A percentile compares a stretch with the other conserved stretches of the same genome.
Evolutionary conservation across 768 basidiomycete genomes (phyloP).

Genomic region (Leccinum rimulosum): DNA sequence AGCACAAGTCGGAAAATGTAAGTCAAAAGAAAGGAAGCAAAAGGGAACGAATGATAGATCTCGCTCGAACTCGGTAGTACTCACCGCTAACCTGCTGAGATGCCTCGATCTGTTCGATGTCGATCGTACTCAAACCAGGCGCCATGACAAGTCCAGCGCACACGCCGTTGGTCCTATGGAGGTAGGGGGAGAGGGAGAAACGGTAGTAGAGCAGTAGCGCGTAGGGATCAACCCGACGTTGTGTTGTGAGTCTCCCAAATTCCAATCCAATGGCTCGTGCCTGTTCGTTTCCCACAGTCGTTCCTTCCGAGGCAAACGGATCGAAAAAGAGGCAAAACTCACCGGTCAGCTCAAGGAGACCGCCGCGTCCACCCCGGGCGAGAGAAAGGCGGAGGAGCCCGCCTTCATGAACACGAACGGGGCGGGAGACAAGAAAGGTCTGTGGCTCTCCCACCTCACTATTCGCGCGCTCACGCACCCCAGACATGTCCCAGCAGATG

Average conservation of each 20-base stretch:
- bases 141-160: slow-evolving; percentile 9
- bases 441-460: slow-evolving; percentile 9
- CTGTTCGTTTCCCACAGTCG: too few relatives aligned
- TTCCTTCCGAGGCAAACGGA: slow-evolving; percentile 52
- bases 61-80: not conserved
- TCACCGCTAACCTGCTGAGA: slow-evolving; percentile 29
- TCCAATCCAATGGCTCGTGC: too few relatives aligned
- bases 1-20: not conserved
- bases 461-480: not conserved
- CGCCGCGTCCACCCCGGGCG: slow-evolving; percentile 11
- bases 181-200: not conserved
- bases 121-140: not conserved
- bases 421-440: slow-evolving; percentile 79
- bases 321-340: slow-evolving; percentile 73
- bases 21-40: not conserved
- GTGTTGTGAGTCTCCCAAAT: too few relatives aligned
- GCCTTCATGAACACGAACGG: slow-evolving; percentile 62
- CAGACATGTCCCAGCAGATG: slow-evolving; percentile 66
- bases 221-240: too few relatives aligned
- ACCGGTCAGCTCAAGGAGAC: slow-evolving; percentile 59
- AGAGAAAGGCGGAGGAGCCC: too few relatives aligned
- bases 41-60: not conserved
- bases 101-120: slow-evolving; percentile 11
- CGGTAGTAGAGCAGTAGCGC: not conserved
- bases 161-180: not conserved